Base-by-base conservation (phyloP, 2,329 filamentous ascomycete genomes). In the Diplodia sapinea region DNA sequence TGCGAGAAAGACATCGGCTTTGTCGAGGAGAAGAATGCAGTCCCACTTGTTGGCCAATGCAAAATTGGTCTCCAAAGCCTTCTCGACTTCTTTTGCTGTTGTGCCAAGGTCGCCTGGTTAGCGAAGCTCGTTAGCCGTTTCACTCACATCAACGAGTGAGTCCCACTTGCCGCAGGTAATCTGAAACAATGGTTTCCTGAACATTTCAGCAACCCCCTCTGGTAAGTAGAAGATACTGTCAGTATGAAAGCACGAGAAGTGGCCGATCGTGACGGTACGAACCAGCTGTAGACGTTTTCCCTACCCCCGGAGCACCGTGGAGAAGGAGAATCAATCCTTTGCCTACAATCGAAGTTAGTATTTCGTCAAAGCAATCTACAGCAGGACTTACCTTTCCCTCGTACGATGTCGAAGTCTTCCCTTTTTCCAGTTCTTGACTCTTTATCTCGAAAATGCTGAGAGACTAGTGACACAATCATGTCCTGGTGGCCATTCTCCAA, bases 171-270 rank as follows among this genome's bases (percentile, higher is more conserved):
- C 50, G n/a, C 50, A 52, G 9, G 50, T 52, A 15, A 52, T 52
- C 20, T 52, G 50, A 1, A 52, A 52, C 11, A 52, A 13, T 0
- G 50, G 50, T 9, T 52, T 52, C 4, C 9, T 29, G 13, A 52
- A 52, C 12, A 29, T 26, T 6, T 52, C 50, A 0, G 50, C 50
- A 0, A 52, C 50, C 0, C 50, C 50, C 50, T 52, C 50, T 52
- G 1, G 5, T 29, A 4, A 1, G 2, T 1, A 51, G n/a, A 26
- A 12, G 2, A 3, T 1, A 2, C 0, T 11, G 9, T 51, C 6
- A 23, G 23, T 26, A 51, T 8, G 4, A 31, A 31, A 31, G 4
- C 4, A 8, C 4, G 31, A 5, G 31, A 31, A 31, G 31, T 23
- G 23, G 23, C 23, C 31, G 31, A 31, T 31, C 31, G 1, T 5